A percentile compares a stretch with the other conserved stretches of the same genome.
Conservation (phyloP, 2,329 filamentous ascomycete genomes). For the Stemphylium beticola region DNA sequence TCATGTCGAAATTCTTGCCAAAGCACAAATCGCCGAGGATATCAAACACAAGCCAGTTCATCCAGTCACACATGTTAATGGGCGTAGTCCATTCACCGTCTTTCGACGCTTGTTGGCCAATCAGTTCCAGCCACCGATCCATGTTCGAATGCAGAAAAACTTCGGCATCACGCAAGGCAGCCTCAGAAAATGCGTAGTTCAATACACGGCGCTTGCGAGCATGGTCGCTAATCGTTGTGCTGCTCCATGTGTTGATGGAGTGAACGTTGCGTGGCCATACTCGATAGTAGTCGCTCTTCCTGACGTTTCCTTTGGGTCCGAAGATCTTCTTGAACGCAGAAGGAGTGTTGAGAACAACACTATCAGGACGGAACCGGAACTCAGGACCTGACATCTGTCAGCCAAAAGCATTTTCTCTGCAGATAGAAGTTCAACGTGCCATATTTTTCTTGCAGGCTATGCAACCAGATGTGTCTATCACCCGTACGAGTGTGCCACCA, state of each 20-base stretch:
- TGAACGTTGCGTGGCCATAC: conserved; percentile 48
- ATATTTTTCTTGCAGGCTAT: conserved; percentile 73
- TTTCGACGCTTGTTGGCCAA: conserved; percentile 16
- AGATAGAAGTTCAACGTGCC: conserved; percentile 50
- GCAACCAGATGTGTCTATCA: conserved; percentile 74
- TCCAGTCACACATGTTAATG: conserved; percentile 26
- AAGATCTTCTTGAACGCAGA: conserved; percentile 54
- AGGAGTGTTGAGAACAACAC: conserved; percentile 74
- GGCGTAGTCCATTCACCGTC: conserved; percentile 18
- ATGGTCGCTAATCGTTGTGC: conserved; percentile 41
- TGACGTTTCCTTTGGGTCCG: conserved; percentile 52
- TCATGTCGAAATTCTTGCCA: conserved; percentile 47
- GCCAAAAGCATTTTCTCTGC: not conserved
- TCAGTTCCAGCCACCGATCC: conserved; percentile 30
- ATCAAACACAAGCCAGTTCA: conserved; percentile 52
- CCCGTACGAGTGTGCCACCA: conserved; percentile 72
- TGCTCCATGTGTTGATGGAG: conserved; percentile 46
- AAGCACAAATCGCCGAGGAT: conserved; percentile 54
- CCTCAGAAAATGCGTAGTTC: conserved; percentile 51
- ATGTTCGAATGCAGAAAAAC: conserved; percentile 42
- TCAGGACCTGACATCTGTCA: conserved; percentile 10
- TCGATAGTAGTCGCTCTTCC: conserved; percentile 53
- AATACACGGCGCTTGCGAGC: conserved; percentile 49
- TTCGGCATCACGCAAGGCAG: conserved; percentile 49
- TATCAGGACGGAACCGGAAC: conserved; percentile 75